Conservation (phyloP, 495 filamentous ascomycete species). For the Bombardia bombarda region DNA sequence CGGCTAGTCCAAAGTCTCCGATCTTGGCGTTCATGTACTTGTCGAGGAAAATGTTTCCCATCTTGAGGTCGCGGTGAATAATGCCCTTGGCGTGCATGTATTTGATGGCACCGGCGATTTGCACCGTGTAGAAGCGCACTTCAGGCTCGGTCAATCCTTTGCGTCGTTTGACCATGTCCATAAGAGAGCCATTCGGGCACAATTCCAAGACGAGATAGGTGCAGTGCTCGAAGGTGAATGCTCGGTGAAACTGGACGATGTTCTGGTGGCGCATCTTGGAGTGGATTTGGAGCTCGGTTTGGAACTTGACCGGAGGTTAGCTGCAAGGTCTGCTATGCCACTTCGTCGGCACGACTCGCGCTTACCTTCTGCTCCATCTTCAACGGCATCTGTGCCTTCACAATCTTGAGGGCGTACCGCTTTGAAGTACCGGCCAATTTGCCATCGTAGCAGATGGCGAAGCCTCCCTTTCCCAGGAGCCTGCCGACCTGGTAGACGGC, state of each 20-base stretch:
- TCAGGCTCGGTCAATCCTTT: conserved; percentile 84
- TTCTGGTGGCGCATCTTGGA: conserved; percentile 93
- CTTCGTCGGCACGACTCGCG: not conserved
- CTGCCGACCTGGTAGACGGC: conserved; percentile 76
- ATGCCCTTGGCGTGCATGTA: conserved; percentile 93
- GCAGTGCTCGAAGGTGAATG: conserved; percentile 79
- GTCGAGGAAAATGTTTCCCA: conserved; percentile 96
- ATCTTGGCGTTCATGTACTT: conserved; percentile 95
- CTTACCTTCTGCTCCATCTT: conserved; percentile 82
- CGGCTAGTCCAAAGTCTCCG: conserved; percentile 96
- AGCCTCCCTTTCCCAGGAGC: conserved; percentile 86
- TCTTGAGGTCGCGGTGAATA: conserved; percentile 94
- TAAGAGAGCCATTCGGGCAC: conserved; percentile 93
- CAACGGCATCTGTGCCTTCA: conserved; percentile 76
- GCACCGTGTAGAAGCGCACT: conserved; percentile 82
- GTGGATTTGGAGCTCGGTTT: conserved; percentile 95
- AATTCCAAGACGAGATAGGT: conserved; percentile 94
- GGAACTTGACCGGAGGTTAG: conserved; percentile 60
- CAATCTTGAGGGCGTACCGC: conserved; percentile 81
- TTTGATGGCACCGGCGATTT: conserved; percentile 92
- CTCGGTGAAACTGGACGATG: conserved; percentile 89
- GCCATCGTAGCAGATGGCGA: conserved; percentile 84
- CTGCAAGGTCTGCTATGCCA: not conserved
- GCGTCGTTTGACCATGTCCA: conserved; percentile 92
- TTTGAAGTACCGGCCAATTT: conserved; percentile 55